Conservation (phyloP, 768 basidiomycete genomes). For the Hericium coralloides region DNA sequence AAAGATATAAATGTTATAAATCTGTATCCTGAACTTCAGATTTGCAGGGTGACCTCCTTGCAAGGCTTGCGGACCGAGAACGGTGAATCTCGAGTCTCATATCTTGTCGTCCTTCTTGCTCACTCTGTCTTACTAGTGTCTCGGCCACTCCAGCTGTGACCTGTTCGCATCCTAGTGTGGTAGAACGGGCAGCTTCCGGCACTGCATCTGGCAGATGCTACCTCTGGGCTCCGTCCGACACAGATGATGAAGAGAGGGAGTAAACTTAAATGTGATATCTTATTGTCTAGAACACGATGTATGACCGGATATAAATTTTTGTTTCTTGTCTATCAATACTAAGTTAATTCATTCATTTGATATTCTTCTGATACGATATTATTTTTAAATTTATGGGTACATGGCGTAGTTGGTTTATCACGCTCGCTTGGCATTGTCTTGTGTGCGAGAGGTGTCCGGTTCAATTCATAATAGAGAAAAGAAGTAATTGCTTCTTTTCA, state of each 20-base stretch:
- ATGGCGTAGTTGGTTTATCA: too few species aligned
- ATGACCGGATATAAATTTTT: not conserved
- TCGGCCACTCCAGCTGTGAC: constrained; percentile 88
- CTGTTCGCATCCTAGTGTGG: constrained; percentile 67
- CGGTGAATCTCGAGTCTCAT: constrained; percentile 30
- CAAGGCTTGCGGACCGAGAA: constrained; percentile 46
- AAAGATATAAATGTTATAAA: not conserved
- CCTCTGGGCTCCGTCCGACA: constrained; percentile 56
- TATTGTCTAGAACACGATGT: not conserved
- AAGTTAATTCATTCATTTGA: too few species aligned
- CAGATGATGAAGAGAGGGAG: not conserved
- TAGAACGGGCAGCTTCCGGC: constrained; percentile 69
- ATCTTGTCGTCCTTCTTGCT: not conserved
- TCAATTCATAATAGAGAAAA: too few species aligned
- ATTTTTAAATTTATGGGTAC: too few species aligned
- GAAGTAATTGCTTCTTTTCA: too few species aligned
- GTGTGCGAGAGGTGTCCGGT: too few species aligned
- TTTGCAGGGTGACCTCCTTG: constrained; percentile 60
- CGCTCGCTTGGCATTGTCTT: too few species aligned
- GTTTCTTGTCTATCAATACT: too few species aligned
- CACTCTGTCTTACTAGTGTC: constrained; percentile 35
- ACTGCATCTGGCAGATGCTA: constrained; percentile 76
- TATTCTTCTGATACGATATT: too few species aligned
- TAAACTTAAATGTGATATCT: not conserved
- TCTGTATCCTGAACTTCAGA: not conserved